Conservation (phyloP, 352 stramenopile species). For the Globisporangium canariense region DNA sequence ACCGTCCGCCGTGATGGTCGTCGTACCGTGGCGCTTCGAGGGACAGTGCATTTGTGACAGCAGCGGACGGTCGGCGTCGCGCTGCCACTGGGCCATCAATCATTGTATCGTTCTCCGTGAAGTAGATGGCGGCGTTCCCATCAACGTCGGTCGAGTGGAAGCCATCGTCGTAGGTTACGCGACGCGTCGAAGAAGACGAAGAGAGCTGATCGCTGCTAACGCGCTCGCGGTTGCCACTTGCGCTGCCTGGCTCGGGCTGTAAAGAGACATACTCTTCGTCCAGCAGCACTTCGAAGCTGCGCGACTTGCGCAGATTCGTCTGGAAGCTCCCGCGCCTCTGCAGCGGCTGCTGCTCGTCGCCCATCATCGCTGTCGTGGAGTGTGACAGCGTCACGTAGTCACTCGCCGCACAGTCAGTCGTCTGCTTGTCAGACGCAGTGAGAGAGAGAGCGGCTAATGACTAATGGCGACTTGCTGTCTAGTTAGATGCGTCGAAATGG, state of each 20-base stretch:
- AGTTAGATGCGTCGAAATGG: background rate
- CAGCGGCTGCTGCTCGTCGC: constrained; percentile 1
- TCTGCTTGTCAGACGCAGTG: too few species aligned
- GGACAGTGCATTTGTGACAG: constrained; percentile 37
- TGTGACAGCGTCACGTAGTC: background rate
- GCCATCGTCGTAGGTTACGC: background rate
- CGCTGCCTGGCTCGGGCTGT: background rate
- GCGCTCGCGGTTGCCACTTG: background rate
- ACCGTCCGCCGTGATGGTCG: constrained; percentile 20
- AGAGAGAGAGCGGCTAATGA: too few species aligned
- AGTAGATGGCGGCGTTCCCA: background rate
- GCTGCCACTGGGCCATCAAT: background rate
- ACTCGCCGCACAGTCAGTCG: background rate
- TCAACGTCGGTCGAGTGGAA: background rate
- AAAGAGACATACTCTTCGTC: constrained; percentile 18
- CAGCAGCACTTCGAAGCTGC: constrained; percentile 39
- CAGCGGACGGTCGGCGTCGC: constrained; percentile 16
- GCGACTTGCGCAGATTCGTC: constrained; percentile 36
- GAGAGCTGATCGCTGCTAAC: background rate
- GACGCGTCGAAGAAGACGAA: background rate
- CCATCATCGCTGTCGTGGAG: background rate
- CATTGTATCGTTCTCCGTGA: constrained; percentile 2
- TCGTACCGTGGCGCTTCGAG: constrained; percentile 41
- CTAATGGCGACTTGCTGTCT: background rate
- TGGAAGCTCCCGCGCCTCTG: background rate